A percentile compares a stretch with the other conserved stretches of the same genome.
phyloP scores from a whole-genome alignment of 345 rosid species.

The Reutealis trisperma region DNA sequence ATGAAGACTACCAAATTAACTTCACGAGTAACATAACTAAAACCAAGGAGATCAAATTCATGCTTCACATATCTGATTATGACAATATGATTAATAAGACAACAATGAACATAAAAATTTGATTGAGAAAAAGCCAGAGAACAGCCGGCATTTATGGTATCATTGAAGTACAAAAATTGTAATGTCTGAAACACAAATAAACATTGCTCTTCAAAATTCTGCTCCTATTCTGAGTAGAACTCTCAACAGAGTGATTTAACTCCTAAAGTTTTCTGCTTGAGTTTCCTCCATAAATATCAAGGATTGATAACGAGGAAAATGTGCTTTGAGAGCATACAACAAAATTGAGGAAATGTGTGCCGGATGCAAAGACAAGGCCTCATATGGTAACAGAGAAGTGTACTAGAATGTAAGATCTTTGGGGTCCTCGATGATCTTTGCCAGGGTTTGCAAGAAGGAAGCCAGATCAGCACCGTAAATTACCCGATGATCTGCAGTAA shows the following conservation, averaged over 20 bases:
- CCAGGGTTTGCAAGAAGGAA: conserved; percentile 85
- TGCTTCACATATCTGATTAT: not conserved
- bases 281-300: conserved; percentile 25
- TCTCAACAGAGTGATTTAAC: conserved; percentile 13
- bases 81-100: not conserved
- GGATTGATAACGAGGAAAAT: conserved; percentile 28
- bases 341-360: conserved; percentile 21
- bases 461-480: conserved; percentile 96
- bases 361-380: conserved; percentile 14
- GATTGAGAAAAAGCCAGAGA: not conserved
- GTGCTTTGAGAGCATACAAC: conserved; percentile 31
- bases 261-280: conserved; percentile 23
- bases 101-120: not conserved
- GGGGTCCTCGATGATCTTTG: conserved; percentile 83
- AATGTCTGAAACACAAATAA: conserved; percentile 10
- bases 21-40: not conserved
- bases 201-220: conserved; percentile 19
- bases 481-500: conserved; percentile 92
- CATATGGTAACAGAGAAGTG: not conserved
- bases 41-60: conserved; percentile 1
- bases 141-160: not conserved
- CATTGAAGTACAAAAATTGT: not conserved
- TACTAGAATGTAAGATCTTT: conserved; percentile 77
- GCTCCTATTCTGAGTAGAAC: conserved; percentile 9
- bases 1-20: too few species aligned